Evolutionary conservation across 495 filamentous ascomycete species (phyloP).

Genomic region (Acidomyces sp.): DNA sequence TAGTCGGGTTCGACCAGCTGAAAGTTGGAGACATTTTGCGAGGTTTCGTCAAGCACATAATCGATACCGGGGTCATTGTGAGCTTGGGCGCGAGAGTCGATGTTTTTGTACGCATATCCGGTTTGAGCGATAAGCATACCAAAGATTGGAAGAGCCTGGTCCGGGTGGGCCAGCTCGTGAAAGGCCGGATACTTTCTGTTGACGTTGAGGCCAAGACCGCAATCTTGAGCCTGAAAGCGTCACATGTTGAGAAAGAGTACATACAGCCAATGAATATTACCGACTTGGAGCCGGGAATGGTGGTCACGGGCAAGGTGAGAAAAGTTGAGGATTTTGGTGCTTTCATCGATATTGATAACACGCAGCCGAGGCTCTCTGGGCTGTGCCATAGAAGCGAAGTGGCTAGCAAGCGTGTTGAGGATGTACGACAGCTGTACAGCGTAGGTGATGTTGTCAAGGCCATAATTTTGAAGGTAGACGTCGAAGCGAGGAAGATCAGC

Average conservation of each 20-base stretch:
- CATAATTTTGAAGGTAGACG: slow-evolving; percentile 65
- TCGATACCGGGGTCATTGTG: slow-evolving; percentile 78
- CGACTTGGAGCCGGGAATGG: slow-evolving; percentile 63
- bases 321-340: slow-evolving; percentile 91
- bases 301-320: slow-evolving; percentile 75
- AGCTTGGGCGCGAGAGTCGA: slow-evolving; percentile 64
- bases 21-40: slow-evolving; percentile 68
- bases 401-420: slow-evolving; percentile 62
- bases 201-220: slow-evolving; percentile 53
- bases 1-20: slow-evolving; percentile 53
- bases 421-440: slow-evolving; percentile 71
- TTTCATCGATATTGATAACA: slow-evolving; percentile 79
- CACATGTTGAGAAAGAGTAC: slow-evolving; percentile 66
- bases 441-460: slow-evolving; percentile 88
- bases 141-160: slow-evolving; percentile 94
- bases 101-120: slow-evolving; percentile 67
- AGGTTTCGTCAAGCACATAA: slow-evolving; percentile 77
- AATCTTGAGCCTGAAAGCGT: slow-evolving; percentile 76
- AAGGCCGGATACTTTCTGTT: slow-evolving; percentile 62
- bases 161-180: slow-evolving; percentile 75
- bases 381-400: slow-evolving; percentile 85
- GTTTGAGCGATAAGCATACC: slow-evolving; percentile 78
- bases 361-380: slow-evolving; percentile 65
- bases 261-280: slow-evolving; percentile 52
- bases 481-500: slow-evolving; percentile 57